phyloP scores from a whole-genome alignment of 192 early-diverging fungal species.

The Rhizophlyctis rosea region DNA sequence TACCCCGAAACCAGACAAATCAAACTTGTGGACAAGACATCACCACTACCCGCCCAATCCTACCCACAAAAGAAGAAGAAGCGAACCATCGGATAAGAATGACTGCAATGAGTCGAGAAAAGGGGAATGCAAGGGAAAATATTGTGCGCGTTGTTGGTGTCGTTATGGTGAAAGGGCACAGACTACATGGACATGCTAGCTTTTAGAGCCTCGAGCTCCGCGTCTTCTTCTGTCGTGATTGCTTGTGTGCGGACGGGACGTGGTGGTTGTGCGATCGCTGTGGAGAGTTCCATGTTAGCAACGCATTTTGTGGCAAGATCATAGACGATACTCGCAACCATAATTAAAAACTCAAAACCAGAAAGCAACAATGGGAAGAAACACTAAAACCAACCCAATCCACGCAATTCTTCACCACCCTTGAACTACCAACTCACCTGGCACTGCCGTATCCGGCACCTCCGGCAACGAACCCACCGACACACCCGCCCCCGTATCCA shows the following conservation, averaged over 20 bases:
- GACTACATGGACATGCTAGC: constrained; percentile 71
- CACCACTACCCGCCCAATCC: too few relatives aligned
- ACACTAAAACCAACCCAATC: background rate
- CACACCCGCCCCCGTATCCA: constrained; percentile 49
- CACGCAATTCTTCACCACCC: background rate
- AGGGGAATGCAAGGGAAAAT: too few relatives aligned
- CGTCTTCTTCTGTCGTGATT: constrained; percentile 70
- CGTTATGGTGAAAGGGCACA: too few relatives aligned
- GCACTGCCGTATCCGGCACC: constrained; percentile 62
- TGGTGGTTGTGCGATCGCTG: constrained; percentile 53
- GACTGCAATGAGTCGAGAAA: too few relatives aligned
- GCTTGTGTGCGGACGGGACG: constrained; percentile 27
- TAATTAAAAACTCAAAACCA: background rate
- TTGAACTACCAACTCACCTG: constrained; percentile 61
- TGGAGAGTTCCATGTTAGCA: background rate
- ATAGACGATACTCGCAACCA: too few relatives aligned
- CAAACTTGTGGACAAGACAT: too few relatives aligned
- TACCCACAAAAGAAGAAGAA: too few relatives aligned
- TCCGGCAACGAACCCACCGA: constrained; percentile 38
- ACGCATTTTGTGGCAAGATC: too few relatives aligned
- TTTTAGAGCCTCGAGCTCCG: constrained; percentile 72
- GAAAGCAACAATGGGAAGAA: background rate
- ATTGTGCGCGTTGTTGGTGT: too few relatives aligned
- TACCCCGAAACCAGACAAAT: too few relatives aligned
- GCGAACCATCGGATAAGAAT: too few relatives aligned